phyloP scores from a whole-genome alignment of 106 monocot genomes.

The Apostasia ramifera region DNA sequence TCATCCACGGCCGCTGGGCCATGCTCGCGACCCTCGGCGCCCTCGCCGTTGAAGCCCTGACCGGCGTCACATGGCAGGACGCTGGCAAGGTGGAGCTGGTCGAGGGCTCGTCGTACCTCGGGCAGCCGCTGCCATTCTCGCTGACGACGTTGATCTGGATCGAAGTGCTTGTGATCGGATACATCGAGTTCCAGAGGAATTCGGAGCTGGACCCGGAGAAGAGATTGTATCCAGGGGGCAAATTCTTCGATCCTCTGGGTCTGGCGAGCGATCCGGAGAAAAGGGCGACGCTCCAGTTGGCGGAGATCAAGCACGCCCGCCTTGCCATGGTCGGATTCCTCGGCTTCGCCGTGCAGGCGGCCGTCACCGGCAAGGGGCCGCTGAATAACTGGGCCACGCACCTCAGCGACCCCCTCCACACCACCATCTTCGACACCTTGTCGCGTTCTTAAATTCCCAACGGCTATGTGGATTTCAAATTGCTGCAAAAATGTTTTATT shows the following conservation, averaged over 20 bases:
- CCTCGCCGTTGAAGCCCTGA: conserved; percentile 76
- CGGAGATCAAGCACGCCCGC: conserved; percentile 96
- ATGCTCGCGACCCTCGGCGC: conserved; percentile 95
- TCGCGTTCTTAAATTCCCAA: conserved; percentile 28
- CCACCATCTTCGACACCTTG: conserved; percentile 96
- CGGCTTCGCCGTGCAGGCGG: conserved; percentile 93
- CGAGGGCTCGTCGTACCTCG: conserved; percentile 87
- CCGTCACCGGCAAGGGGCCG: conserved; percentile 89
- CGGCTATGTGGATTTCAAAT: too few relatives aligned
- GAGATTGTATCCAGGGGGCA: conserved; percentile 85
- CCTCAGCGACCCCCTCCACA: conserved; percentile 96
- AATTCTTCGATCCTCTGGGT: conserved; percentile 88
- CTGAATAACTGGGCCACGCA: conserved; percentile 99
- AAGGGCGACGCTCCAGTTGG: conserved; percentile 67
- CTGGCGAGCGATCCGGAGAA: conserved; percentile 92
- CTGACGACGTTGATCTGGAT: conserved; percentile 79
- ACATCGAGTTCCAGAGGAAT: conserved; percentile 99
- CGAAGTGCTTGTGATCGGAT: conserved; percentile 88
- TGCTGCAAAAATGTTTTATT: too few relatives aligned
- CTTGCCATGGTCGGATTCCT: conserved; percentile 94
- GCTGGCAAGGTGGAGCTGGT: conserved; percentile 97
- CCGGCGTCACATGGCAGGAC: conserved; percentile 96
- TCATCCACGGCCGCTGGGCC: conserved; percentile 96
- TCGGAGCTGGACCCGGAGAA: conserved; percentile 90
- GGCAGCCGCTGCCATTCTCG: conserved; percentile 85